phyloP scores from a whole-genome alignment of 1,139 yeast genomes.

The Debaryomyces sp. region DNA sequence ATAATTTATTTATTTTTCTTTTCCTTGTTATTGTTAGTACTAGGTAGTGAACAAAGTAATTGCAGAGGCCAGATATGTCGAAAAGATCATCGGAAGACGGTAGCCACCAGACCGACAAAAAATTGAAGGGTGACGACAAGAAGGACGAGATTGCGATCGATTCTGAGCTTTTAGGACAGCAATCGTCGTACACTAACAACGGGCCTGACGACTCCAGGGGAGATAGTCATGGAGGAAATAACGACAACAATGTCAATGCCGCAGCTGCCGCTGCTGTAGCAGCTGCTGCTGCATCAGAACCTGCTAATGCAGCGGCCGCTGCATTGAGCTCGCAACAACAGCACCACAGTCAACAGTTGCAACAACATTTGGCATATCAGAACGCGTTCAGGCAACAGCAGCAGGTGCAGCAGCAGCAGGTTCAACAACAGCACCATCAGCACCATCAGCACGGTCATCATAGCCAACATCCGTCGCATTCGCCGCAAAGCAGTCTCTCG shows the following conservation, averaged over 20 bases:
- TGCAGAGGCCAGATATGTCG: slow-evolving; percentile 18
- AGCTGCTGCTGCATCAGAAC: slow-evolving; percentile 27
- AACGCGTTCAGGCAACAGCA: slow-evolving; percentile 31
- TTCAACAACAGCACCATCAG: slow-evolving; percentile 16
- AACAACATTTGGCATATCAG: slow-evolving; percentile 33
- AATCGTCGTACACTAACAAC: slow-evolving; percentile 32
- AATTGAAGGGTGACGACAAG: slow-evolving; percentile 27
- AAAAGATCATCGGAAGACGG: slow-evolving; percentile 33
- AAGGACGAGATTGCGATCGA: slow-evolving; percentile 48
- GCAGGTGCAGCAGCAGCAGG: slow-evolving; percentile 20
- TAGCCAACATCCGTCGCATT: slow-evolving; percentile 13
- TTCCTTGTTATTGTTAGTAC: slow-evolving; percentile 6
- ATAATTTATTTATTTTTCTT: slow-evolving; percentile 13
- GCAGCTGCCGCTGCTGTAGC: slow-evolving; percentile 39
- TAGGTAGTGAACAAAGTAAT: background rate
- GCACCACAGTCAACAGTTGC: slow-evolving; percentile 26
- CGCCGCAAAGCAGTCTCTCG: slow-evolving; percentile 15
- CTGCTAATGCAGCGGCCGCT: slow-evolving; percentile 20
- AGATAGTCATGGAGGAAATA: slow-evolving; percentile 16
- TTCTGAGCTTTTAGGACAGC: slow-evolving; percentile 51
- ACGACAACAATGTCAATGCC: slow-evolving; percentile 16
- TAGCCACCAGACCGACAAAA: slow-evolving; percentile 24
- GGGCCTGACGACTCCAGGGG: slow-evolving; percentile 19
- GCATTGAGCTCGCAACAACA: slow-evolving; percentile 20
- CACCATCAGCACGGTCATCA: slow-evolving; percentile 12